Base-by-base conservation (phyloP, 352 stramenopile species). In the Phytopythium montanum region DNA sequence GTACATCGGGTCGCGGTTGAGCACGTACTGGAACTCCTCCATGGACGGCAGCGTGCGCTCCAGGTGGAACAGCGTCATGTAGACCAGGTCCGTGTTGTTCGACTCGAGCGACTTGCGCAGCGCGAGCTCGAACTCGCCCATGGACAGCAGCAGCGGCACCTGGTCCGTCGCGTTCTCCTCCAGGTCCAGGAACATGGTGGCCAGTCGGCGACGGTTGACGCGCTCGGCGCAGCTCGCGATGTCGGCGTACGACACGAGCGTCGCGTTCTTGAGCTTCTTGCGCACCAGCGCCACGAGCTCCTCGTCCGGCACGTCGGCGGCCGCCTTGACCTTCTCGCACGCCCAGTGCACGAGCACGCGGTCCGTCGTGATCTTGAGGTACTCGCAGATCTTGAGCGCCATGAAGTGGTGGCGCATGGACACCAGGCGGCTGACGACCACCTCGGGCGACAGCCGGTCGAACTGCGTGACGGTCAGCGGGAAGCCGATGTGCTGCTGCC, bases 341-440 rank as follows among this genome's bases (percentile, higher is more conserved):
- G 90, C 90, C 90, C 90, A 97, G 65, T 96, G 82, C 16, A 97
- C 85, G 12, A 96, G 74, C 38, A 97, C 89, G 19, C 83, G 81
- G 62, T 96, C 87, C 3, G 87, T 94, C n/a, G 89, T 76, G 39
- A 94, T 79, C 59, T 90, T 85, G 33, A 97, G 54, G 62, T 95
- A 94, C 42, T 96, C 80, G 65, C 90, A 97, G 41, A 97, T 92
- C 63, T 95, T 96, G 33, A 96, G 77, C n/a, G 90, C 89, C 14
- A 97, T 68, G 49, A 96, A 94, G 69, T 97, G 87, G 23, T 95
- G 82, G 21, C 80, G 80, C 69, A 95, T 82, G 5, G 81, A 74
- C 1, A 94, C 85, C 5, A 97, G 73, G 0, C 89, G 87, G 49
- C 87, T 89, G 25, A 97, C 73, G 23, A 97, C 79, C 28, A 96